A percentile compares a stretch with the other conserved stretches of the same genome.
phyloP scores from a whole-genome alignment of 2,329 filamentous ascomycete species.

The Talaromyces sp. region DNA sequence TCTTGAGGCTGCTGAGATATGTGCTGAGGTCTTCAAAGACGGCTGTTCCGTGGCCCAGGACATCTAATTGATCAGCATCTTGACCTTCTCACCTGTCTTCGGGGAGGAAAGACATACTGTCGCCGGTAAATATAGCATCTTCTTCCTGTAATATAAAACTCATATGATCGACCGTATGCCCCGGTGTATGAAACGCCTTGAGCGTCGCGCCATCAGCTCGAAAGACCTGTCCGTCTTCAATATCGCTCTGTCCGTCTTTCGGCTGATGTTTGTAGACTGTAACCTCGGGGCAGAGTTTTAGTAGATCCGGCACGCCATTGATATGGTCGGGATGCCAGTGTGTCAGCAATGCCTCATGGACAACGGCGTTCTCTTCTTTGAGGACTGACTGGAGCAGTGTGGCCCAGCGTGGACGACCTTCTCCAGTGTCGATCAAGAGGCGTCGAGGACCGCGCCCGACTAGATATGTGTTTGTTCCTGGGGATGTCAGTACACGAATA shows the following conservation, averaged over 20 bases:
- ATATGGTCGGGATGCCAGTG: constrained; percentile 93
- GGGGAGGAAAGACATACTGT: constrained; percentile 50
- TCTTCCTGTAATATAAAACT: constrained; percentile 72
- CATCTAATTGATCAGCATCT: constrained; percentile 44
- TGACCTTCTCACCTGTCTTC: no score
- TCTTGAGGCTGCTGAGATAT: constrained; percentile 67
- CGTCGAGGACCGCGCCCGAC: constrained; percentile 70
- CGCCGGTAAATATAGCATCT: constrained; percentile 80
- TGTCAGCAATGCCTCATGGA: constrained; percentile 72
- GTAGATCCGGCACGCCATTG: constrained; percentile 69
- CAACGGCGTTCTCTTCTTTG: constrained; percentile 61
- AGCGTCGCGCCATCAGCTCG: constrained; percentile 57
- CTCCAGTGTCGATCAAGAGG: constrained; percentile 85
- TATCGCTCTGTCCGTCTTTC: constrained; percentile 47
- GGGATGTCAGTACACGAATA: neutral
- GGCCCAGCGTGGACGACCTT: constrained; percentile 74
- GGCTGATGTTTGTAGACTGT: constrained; percentile 66
- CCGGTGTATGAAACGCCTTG: constrained; percentile 64
- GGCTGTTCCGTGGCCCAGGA: constrained; percentile 80
- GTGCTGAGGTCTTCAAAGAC: constrained; percentile 73
- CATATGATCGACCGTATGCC: constrained; percentile 82
- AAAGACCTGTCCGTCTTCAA: constrained; percentile 56
- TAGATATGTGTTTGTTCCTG: constrained; percentile 90
- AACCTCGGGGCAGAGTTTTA: constrained; percentile 60
- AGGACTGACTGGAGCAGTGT: constrained; percentile 63